Evolutionary conservation across 2,329 filamentous ascomycete species (phyloP), one percentile per base, ranked within the genome.

Genomic region (Penicillium sp.): DNA sequence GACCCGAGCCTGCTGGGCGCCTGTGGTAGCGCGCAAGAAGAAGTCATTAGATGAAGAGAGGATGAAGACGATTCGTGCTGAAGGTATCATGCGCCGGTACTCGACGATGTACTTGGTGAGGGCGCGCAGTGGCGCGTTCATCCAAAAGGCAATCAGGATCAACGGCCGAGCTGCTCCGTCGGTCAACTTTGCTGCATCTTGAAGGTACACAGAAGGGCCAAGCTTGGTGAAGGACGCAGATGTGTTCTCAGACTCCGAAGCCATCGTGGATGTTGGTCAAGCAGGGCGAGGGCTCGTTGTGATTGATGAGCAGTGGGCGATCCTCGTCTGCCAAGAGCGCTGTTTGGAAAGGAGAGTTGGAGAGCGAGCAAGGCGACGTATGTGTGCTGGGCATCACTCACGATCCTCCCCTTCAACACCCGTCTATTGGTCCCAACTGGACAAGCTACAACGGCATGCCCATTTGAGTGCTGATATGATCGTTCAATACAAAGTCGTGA

Each of bases 71-170:
- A 73, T 67, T 15, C 65, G 67, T 3, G 71, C 59, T 8, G 56
- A 51, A 6, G 73, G 73, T 27, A 65, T 67, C 4, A 74, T 59
- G 1, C 54, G 57, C 17, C 60, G 57, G 53, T 77, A 76, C 36
- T 64, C 60, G 1, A 57, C 40, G n/a, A 70, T 62, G 50, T 75
- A 77, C 59, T 76, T 76, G 35, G 63, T 53, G 18, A 74, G 58
- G 31, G 72, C 67, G 11, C 67, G 63, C 2, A 64, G 53, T 6
- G 57, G 52, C 2, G 73, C 73, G 34, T 70, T 69, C 60, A 75
- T 72, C 74, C 73, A 77, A 45, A 72, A 65, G 35, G 72, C 58
- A 38, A 76, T 54, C 36, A 76, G 60, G 17, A 76, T 64, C 23
- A 54, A 26, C 3, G 43, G 47, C 16, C 11, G 44, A 33, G 21